Conservation (phyloP, 2,329 filamentous ascomycete species). For the Metarhizium humberi region DNA sequence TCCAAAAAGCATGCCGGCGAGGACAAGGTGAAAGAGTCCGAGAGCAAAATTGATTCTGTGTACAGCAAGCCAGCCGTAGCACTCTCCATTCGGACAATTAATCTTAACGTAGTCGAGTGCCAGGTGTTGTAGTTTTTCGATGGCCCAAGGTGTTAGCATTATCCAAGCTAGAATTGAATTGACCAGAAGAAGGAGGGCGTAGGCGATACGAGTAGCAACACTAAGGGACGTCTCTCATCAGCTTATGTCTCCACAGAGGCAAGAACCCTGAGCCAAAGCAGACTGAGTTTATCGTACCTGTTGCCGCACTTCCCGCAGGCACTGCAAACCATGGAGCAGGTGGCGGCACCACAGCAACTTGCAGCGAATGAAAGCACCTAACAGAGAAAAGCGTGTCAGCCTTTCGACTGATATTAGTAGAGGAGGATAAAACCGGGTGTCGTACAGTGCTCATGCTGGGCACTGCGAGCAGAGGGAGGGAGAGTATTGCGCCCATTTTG, state of each 20-base stretch:
- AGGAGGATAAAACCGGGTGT: conserved; percentile 11
- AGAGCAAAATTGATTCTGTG: conserved; percentile 98
- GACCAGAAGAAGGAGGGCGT: conserved; percentile 85
- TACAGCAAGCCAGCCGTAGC: conserved; percentile 91
- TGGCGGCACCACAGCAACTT: conserved; percentile 93
- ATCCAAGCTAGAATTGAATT: conserved; percentile 98
- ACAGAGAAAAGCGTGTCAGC: conserved; percentile 5
- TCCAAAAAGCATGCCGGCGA: conserved; percentile 77
- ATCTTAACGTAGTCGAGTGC: conserved; percentile 96
- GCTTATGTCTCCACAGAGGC: neutral
- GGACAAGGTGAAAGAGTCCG: conserved; percentile 82
- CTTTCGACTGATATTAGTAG: conserved; percentile 5
- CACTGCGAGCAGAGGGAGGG: conserved; percentile 78
- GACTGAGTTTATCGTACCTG: conserved; percentile 49
- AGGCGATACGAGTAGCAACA: conserved; percentile 93
- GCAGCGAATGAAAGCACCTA: conserved; percentile 70
- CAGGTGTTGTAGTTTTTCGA: conserved; percentile 87
- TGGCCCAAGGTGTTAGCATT: conserved; percentile 97
- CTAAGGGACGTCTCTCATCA: conserved; percentile 31
- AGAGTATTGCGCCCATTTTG: conserved; percentile 82
- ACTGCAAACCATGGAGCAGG: conserved; percentile 91
- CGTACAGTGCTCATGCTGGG: conserved; percentile 80
- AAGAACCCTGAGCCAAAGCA: neutral
- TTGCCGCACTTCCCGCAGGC: conserved; percentile 96
- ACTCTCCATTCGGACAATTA: conserved; percentile 80